phyloP scores from a whole-genome alignment of 2,329 filamentous ascomycete species.

The Chrysosphaeria jannelii region DNA sequence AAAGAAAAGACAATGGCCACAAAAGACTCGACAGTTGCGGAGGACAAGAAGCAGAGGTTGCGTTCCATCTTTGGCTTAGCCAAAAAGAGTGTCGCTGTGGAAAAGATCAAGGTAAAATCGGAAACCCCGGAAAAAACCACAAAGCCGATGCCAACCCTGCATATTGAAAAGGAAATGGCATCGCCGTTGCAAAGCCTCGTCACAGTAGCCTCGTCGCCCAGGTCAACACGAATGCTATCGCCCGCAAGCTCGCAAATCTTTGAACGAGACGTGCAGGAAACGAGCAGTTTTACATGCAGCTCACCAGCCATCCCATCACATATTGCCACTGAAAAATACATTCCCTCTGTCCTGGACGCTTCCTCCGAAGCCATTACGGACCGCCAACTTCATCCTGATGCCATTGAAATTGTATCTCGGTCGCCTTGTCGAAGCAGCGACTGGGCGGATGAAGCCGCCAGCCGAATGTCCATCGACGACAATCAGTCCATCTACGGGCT shows the following conservation, averaged over 20 bases:
- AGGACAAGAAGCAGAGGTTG: conserved; percentile 9
- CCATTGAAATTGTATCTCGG: conserved; percentile 40
- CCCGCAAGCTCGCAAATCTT: conserved; percentile 64
- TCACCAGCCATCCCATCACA: conserved; percentile 77
- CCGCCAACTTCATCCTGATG: conserved; percentile 52
- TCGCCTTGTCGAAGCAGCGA: conserved; percentile 11
- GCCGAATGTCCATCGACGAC: conserved; percentile 25
- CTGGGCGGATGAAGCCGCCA: conserved; percentile 25
- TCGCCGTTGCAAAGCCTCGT: conserved; percentile 28
- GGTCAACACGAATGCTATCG: conserved; percentile 45
- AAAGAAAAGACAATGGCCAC: too few species aligned
- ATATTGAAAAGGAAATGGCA: too few species aligned
- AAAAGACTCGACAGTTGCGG: too few species aligned
- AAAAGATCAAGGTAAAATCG: conserved; percentile 10
- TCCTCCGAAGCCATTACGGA: conserved; percentile 83
- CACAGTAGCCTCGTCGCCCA: conserved; percentile 34
- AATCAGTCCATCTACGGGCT: conserved; percentile 46
- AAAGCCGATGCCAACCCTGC: conserved; percentile 4
- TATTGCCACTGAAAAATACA: conserved; percentile 81
- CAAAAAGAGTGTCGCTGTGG: too few species aligned
- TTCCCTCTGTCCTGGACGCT: conserved; percentile 71
- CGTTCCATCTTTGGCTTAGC: conserved; percentile 8
- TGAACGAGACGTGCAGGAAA: conserved; percentile 76
- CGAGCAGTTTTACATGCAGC: conserved; percentile 21
- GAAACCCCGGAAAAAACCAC: neutral